These are phyloP conservation scores for Alternaria infectoria DNA, from an alignment of 2,329 filamentous ascomycete genomes.

Conservation along the genomic window DNA sequence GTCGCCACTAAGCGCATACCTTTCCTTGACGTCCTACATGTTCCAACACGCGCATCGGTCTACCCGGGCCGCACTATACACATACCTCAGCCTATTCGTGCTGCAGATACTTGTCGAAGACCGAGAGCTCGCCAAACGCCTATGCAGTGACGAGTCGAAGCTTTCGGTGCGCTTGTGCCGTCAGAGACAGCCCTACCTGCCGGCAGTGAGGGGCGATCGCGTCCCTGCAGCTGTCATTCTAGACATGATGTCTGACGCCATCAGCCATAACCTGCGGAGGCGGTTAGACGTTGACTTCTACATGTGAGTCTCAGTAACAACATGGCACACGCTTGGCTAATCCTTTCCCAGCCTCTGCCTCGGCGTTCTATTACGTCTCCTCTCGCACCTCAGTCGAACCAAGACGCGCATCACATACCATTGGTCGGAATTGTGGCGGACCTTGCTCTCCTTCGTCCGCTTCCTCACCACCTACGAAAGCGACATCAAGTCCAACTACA, in stretches of 20 bases:
- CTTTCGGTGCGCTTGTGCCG: constrained; percentile 81
- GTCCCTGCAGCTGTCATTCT: constrained; percentile 77
- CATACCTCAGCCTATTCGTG: constrained; percentile 83
- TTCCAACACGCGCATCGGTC: constrained; percentile 92
- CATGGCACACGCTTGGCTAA: background rate
- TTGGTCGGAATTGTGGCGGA: constrained; percentile 94
- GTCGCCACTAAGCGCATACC: constrained; percentile 77
- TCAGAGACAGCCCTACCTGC: constrained; percentile 85
- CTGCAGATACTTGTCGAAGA: constrained; percentile 89
- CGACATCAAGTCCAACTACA: constrained; percentile 72
- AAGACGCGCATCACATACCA: constrained; percentile 85
- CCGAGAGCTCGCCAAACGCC: constrained; percentile 76
- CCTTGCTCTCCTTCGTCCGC: constrained; percentile 82
- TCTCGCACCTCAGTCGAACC: constrained; percentile 83
- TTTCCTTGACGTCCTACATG: constrained; percentile 91
- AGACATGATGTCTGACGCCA: constrained; percentile 86
- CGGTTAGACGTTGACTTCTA: constrained; percentile 87
- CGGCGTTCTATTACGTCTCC: constrained; percentile 79
- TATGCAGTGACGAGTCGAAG: constrained; percentile 81
- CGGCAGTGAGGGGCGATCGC: constrained; percentile 73
- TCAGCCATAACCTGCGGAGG: constrained; percentile 91
- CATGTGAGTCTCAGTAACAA: constrained; percentile 52
- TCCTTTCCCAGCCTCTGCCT: constrained; percentile 66
- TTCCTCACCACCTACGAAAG: constrained; percentile 87
- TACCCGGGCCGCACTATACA: constrained; percentile 77